These are phyloP conservation scores for Rhizopogon vulgaris DNA, from an alignment of 768 basidiomycete genomes.

Conservation along the genomic window DNA sequence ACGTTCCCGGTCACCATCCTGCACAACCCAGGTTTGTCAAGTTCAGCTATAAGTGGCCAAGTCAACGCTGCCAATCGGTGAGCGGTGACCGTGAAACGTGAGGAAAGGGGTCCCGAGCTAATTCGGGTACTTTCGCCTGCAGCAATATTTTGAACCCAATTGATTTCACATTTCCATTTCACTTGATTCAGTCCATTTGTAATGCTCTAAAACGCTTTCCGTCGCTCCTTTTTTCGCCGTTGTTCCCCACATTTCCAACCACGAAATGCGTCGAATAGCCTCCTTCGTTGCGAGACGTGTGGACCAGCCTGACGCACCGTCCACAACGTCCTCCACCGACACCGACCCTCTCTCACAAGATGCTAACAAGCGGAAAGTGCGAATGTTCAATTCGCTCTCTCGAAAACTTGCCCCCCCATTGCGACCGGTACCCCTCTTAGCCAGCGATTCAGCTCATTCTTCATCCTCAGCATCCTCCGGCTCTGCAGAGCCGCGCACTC, in stretches of 20 bases:
- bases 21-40: neutral
- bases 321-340: slow-evolving; percentile 12
- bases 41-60: neutral
- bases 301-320: slow-evolving; percentile 20
- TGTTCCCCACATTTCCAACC: slow-evolving; percentile 20
- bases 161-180: slow-evolving; percentile 4
- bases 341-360: slow-evolving; percentile 6
- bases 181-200: slow-evolving; percentile 27
- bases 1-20: neutral
- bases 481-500: slow-evolving; percentile 48
- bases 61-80: neutral
- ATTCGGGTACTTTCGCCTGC: slow-evolving; percentile 2
- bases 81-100: slow-evolving; percentile 1
- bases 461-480: slow-evolving; percentile 59
- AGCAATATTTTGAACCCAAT: neutral
- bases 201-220: slow-evolving; percentile 23
- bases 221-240: slow-evolving; percentile 3
- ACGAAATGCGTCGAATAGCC: slow-evolving; percentile 57
- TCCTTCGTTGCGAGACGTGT: slow-evolving; percentile 40
- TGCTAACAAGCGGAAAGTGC: slow-evolving; percentile 17
- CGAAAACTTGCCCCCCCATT: slow-evolving; percentile 19
- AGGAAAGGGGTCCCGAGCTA: neutral
- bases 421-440: slow-evolving; percentile 14
- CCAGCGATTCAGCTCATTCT: slow-evolving; percentile 37
- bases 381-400: slow-evolving; percentile 21